Base-by-base conservation (phyloP, 179 eudicot genomes). In the Amaranthus tricolor region DNA sequence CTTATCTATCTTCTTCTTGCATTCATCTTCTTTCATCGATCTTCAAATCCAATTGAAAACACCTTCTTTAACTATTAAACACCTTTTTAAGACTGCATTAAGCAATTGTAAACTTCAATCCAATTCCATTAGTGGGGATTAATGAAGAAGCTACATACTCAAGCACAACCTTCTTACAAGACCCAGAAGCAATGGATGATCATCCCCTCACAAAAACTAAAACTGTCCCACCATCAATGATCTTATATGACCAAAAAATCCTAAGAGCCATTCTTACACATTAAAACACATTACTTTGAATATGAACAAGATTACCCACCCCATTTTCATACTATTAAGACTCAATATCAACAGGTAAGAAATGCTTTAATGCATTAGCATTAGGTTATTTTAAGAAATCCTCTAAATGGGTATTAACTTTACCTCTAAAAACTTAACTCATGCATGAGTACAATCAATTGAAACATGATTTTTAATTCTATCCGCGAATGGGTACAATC, bases 211-310 rank as follows among this genome's bases (percentile, higher is more conserved):
- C 75, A 64, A 82, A 82, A 6, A 79, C 44, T 16, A 79, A 78
- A 59, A 78, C 79, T 6, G 82, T 82, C 66, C 82, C 78, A 31
- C 81, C 86, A 83, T 83, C 86, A 13, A 68, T 76, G 12, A 83
- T 77, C 79, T 77, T 80, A 57, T 83, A 83, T 6, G 83, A 83
- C 76, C 80, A 76, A 66, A 83, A 80, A 4, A 80, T 45, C 6
- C 83, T 77, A 0, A 83, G 45, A 0, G 79, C 86, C 64, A 74
- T 59, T 9, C 86, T 83, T 7, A 83, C 86, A 77, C 86, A 83
- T 44, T 58, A 68, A 9, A 83, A 83, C 7, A 51, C 58, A 48
- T 71, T 83, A 50, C 74, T 50, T 68, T 83, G 83, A 24, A 83
- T 71, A 78, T 70, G 77, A 54, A 73, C 82, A 70, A 78, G 45